A percentile compares a stretch with the other conserved stretches of the same genome.
Evolutionary conservation across 352 stramenopile species (phyloP).

Genomic region (Phytophthora citrophthora): DNA sequence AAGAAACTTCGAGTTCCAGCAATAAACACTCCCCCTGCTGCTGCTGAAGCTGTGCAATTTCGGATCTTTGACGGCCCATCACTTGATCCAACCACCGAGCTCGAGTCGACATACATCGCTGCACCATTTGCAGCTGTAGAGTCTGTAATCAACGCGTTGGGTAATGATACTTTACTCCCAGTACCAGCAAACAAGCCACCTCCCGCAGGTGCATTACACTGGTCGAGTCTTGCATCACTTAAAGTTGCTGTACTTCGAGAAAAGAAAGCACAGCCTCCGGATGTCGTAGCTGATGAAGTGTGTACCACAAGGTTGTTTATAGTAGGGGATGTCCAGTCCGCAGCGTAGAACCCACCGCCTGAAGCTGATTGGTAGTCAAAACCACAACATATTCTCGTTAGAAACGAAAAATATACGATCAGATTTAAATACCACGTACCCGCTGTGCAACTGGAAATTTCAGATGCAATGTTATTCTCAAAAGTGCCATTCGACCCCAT

Average conservation of each 20-base stretch:
- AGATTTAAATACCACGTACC: conserved; percentile 22
- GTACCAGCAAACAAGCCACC: conserved; percentile 31
- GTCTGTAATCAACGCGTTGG: conserved; percentile 1
- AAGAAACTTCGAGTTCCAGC: conserved; percentile 31
- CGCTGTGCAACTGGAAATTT: conserved; percentile 37
- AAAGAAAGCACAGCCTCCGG: conserved; percentile 41
- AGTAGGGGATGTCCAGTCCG: conserved; percentile 19
- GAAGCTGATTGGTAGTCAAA: conserved; percentile 11
- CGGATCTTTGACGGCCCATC: conserved; percentile 12
- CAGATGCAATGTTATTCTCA: conserved; percentile 31
- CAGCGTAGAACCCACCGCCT: conserved; percentile 42
- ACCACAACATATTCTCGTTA: neutral
- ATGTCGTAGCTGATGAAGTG: conserved; percentile 17
- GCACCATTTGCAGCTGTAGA: conserved; percentile 31
- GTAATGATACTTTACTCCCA: conserved; percentile 26
- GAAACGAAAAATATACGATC: neutral
- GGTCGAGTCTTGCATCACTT: neutral
- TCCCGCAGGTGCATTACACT: conserved; percentile 30
- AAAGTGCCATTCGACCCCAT: conserved; percentile 48
- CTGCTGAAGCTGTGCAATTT: conserved; percentile 16
- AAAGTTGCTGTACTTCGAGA: conserved; percentile 19
- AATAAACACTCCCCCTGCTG: conserved; percentile 41
- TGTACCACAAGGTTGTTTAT: conserved; percentile 24
- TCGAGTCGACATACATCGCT: conserved; percentile 42
- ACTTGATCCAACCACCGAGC: conserved; percentile 17